Evolutionary conservation across 306 rosid species (phyloP), one percentile per base, ranked within the genome.

Genomic region (Albizia julibrissin): DNA sequence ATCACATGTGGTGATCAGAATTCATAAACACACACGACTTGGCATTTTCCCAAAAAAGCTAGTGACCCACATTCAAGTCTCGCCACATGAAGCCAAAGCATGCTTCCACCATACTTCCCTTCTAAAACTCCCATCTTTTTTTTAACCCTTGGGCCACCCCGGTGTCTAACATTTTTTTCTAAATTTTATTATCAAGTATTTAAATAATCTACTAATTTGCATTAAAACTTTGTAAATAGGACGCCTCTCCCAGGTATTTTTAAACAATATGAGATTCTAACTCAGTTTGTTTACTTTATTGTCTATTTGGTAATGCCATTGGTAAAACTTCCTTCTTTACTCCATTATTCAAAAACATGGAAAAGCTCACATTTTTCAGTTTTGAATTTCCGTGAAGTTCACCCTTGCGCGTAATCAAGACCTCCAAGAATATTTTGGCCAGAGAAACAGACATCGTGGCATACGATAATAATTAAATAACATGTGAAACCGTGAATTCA

Each of bases 61-160:
- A 22, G 26, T 56, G 27, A 56, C 27, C 62, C 69, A 27, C 10
- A 59, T 10, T 24, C 1, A 64, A 64, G n/a, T 14, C 69, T 64
- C 67, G 62, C 75, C 56, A 54, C 64, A 66, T 43, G 75, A 77
- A 9, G 69, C 84, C 79, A 64, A 80, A 78, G 58, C 80, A 76
- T 47, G 29, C 68, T 71, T 76, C 46, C 44, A 12, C 52, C 44
- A 70, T 13, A n/a, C 19, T 18, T 62, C 37, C 18, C 67, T 5
- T 61, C 6, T 4, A 10, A 22, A 22, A 1, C 33, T n/a, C 10
- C 11, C 64, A 1, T 8, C 27, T 33, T 33, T 33, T 33, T 33
- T 33, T 2, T 33, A 3, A 33, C 34, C 34, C 34, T 33, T 33
- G 0, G 0, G 34, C 34, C 34, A 33, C 3, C 3, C 31, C 3